A percentile compares a stretch with the other conserved stretches of the same genome.
Evolutionary conservation across 2,329 filamentous ascomycete species (phyloP).

Genomic region (Monosporascus sp.): DNA sequence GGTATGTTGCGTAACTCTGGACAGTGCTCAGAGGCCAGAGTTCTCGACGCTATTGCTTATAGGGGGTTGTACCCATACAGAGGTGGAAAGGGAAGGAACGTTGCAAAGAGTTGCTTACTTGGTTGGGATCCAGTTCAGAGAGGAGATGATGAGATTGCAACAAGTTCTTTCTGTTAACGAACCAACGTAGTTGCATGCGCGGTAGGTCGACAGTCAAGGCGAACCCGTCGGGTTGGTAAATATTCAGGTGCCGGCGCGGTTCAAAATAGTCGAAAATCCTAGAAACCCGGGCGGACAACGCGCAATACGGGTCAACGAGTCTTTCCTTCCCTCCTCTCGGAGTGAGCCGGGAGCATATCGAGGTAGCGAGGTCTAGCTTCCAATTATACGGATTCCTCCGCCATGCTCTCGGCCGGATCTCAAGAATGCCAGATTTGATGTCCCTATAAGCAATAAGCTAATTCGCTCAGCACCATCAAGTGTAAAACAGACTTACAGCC

Average conservation of each 20-base stretch:
- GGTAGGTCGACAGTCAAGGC: constrained; percentile 43
- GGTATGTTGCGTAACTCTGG: no score
- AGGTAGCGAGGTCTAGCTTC: constrained; percentile 24
- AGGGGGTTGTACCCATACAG: neutral
- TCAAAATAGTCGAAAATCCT: constrained; percentile 48
- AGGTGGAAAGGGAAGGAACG: neutral
- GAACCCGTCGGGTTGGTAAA: constrained; percentile 36
- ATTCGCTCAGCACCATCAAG: neutral
- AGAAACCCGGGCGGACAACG: constrained; percentile 32
- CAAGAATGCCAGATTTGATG: constrained; percentile 33
- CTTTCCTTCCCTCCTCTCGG: constrained; percentile 4
- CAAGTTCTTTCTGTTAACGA: constrained; percentile 35
- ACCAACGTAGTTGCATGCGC: constrained; percentile 48
- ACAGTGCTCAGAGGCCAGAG: no score
- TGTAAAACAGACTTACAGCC: constrained; percentile 43
- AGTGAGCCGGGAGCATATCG: constrained; percentile 11
- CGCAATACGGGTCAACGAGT: constrained; percentile 45
- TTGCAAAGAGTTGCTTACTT: constrained; percentile 24
- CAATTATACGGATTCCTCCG: constrained; percentile 22
- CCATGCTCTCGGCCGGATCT: constrained; percentile 44
- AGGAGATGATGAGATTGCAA: constrained; percentile 46
- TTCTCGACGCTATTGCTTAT: no score
- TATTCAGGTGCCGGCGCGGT: constrained; percentile 31
- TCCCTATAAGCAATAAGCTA: constrained; percentile 7
- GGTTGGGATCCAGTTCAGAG: constrained; percentile 48